Conservation (phyloP, 768 basidiomycete genomes). For the Kondoa subrosea region DNA sequence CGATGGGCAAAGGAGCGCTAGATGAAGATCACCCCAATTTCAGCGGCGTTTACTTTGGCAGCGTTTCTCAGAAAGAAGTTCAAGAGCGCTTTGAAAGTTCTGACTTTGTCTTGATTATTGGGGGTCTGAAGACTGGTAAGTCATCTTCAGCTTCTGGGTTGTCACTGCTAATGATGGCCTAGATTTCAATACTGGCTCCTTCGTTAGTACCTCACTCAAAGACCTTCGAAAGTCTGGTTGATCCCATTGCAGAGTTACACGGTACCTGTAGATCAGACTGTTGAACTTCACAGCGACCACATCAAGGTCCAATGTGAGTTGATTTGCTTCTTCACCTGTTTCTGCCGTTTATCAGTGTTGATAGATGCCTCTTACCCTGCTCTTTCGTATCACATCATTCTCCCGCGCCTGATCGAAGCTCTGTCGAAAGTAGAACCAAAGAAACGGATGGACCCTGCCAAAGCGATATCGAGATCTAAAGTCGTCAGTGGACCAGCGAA, state of each 20-base stretch:
- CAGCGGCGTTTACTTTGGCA: slow-evolving; percentile 48
- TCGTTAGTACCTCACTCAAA: not conserved
- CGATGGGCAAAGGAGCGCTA: slow-evolving; percentile 64
- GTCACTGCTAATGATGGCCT: no score
- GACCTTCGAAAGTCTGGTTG: not conserved
- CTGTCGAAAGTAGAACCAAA: not conserved
- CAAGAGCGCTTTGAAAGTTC: slow-evolving; percentile 55
- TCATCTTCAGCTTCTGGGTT: no score
- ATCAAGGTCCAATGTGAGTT: not conserved
- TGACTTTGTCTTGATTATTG: slow-evolving; percentile 56
- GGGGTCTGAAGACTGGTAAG: slow-evolving; percentile 40
- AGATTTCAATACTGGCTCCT: slow-evolving; percentile 39
- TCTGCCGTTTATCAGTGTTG: not conserved
- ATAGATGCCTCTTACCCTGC: not conserved
- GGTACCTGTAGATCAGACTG: not conserved
- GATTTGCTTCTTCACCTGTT: not conserved
- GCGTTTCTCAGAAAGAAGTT: slow-evolving; percentile 42
- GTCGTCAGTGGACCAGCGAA: not conserved
- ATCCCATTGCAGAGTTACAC: not conserved
- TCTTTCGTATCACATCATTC: not conserved
- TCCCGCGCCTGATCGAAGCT: not conserved
- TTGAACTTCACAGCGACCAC: not conserved
- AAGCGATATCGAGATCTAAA: not conserved
- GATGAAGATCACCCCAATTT: slow-evolving; percentile 49
- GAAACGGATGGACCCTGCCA: not conserved